Conservation (phyloP, 371 early-diverging fungal genomes). For the Mortierella sp. region DNA sequence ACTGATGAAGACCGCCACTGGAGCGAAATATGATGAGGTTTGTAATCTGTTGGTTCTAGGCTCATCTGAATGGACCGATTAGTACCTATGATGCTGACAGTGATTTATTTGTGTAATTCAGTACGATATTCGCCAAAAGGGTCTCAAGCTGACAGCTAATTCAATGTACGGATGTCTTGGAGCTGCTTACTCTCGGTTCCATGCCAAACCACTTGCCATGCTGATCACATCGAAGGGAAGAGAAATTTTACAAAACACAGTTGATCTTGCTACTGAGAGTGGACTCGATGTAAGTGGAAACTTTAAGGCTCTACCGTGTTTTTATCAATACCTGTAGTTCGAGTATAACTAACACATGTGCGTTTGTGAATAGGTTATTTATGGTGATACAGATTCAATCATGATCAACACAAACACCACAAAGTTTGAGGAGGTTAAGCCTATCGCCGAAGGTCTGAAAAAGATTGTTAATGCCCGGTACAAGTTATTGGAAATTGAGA, state of each 20-base stretch:
- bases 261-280: conserved; percentile 84
- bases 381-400: conserved; percentile 99
- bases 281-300: conserved; percentile 75
- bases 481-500: conserved; percentile 95
- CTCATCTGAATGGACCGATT: too few relatives aligned
- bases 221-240: conserved; percentile 98
- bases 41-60: not conserved
- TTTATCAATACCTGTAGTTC: too few relatives aligned
- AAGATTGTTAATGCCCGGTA: conserved; percentile 94
- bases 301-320: not conserved
- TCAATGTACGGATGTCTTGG: conserved; percentile 99
- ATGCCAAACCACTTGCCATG: conserved; percentile 98
- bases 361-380: conserved; percentile 84
- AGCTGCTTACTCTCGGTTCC: conserved; percentile 95
- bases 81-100: not conserved
- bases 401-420: conserved; percentile 98
- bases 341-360: not conserved
- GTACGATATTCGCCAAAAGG: conserved; percentile 96
- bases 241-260: conserved; percentile 97
- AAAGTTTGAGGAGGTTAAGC: conserved; percentile 81
- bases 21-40: conserved; percentile 75
- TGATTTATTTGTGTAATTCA: conserved; percentile 29
- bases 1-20: conserved; percentile 82
- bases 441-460: conserved; percentile 87
- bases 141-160: conserved; percentile 99